Evolutionary conservation across 345 rosid genomes (phyloP), one percentile per base, ranked within the genome.

Genomic region (Populus simonii): DNA sequence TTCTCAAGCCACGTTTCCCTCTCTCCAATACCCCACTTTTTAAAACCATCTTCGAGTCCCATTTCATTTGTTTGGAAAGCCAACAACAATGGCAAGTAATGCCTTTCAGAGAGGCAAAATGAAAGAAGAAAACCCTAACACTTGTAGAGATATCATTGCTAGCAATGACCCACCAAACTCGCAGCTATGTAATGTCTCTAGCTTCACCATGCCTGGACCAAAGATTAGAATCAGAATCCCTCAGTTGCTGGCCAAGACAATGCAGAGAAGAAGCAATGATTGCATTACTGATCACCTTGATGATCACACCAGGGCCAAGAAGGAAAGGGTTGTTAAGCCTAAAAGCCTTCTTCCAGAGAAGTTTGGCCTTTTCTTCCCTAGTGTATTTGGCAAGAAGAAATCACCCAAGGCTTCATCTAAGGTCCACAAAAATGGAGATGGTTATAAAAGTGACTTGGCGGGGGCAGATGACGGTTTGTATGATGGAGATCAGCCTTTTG

Each of bases 201-300:
- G 57, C 47, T 68, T 70, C 51, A 33, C 76, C 61, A 51, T 77
- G 15, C 29, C 70, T 55, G 85, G 72, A 43, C 78, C 76, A 35
- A 85, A 65, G 39, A 79, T 85, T 12, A 74, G 83, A 45, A 76
- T 84, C 82, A 83, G 71, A 76, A 63, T 79, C 36, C 87, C 85
- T 1, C 80, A 72, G 61, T n/a, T 53, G 18, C 8, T 89, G 70
- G 74, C 47, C 45, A 82, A 84, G 78, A 76, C 71, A 45, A 73
- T 43, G 66, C 85, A 73, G 27, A 78, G 69, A 23, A 81, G 61
- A 57, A 71, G 63, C 4, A 8, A 16, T 23, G 66, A 36, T 4
- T 12, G 43, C 43, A 18, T 31, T n/a, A 7, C 9, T 13, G 75
- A 6, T 11, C 51, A 47, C 18, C 43, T 62, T 51, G 76, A 55